phyloP scores from a whole-genome alignment of 2,329 filamentous ascomycete genomes.

The Cordyceps cateniannulata region DNA sequence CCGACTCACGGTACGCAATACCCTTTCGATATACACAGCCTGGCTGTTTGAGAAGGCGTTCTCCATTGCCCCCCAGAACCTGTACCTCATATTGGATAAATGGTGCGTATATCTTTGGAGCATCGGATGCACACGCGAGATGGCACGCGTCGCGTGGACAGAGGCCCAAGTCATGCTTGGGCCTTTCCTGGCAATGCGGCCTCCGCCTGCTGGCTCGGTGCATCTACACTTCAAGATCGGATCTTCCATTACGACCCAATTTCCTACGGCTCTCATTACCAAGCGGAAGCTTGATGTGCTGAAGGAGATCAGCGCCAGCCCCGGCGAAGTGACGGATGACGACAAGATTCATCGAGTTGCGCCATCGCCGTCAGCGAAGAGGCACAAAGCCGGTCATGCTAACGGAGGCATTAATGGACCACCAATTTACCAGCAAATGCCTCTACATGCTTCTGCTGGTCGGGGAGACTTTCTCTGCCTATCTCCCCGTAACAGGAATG shows the following conservation, averaged over 20 bases:
- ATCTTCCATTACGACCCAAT: not conserved
- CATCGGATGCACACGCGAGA: slow-evolving; percentile 9
- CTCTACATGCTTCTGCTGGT: too few species aligned
- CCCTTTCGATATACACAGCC: slow-evolving; percentile 20
- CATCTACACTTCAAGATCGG: not conserved
- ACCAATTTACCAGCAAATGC: not conserved
- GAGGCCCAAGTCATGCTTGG: not conserved
- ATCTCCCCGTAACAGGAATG: not conserved
- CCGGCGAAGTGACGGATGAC: not conserved
- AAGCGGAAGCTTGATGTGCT: not conserved
- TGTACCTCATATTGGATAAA: not conserved
- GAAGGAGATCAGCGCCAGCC: not conserved
- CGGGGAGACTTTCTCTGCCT: not conserved
- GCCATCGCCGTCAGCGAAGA: not conserved
- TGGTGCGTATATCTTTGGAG: slow-evolving; percentile 10
- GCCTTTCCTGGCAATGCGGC: not conserved
- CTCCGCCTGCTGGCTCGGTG: not conserved
- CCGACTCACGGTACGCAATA: slow-evolving; percentile 13
- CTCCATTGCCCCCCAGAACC: not conserved
- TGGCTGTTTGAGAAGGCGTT: slow-evolving; percentile 23
- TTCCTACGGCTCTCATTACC: not conserved
- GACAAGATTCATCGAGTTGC: not conserved
- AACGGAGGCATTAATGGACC: not conserved
- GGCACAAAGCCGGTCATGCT: not conserved
- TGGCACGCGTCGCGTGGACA: slow-evolving; percentile 1